phyloP scores from a whole-genome alignment of 2,329 filamentous ascomycete species.

The Fragosphaeria purpurea region DNA sequence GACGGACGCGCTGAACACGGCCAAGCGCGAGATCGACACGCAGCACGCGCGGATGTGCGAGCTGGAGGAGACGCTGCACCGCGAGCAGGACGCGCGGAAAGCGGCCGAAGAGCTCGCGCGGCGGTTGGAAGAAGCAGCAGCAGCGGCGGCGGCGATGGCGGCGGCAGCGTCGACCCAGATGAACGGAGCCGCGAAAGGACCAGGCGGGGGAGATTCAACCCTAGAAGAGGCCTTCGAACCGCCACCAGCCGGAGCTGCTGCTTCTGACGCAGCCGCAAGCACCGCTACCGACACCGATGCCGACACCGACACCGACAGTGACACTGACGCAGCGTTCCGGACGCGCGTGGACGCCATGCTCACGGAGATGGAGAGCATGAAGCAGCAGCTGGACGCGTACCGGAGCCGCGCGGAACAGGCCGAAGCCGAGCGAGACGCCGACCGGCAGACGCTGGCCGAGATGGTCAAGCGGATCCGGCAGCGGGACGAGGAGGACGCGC shows the following conservation, averaged over 20 bases:
- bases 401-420: conserved; percentile 68
- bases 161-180: conserved; percentile 14
- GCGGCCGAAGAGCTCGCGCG: conserved; percentile 74
- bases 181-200: conserved; percentile 27
- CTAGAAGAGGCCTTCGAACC: conserved; percentile 39
- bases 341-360: conserved; percentile 66
- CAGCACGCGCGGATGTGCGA: conserved; percentile 72
- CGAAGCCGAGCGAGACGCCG: conserved; percentile 64
- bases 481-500: conserved; percentile 47
- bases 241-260: conserved; percentile 13
- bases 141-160: background rate
- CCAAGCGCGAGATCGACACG: conserved; percentile 79
- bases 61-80: conserved; percentile 65
- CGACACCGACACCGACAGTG: background rate
- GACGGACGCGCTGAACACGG: conserved; percentile 72
- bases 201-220: conserved; percentile 24
- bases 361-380: conserved; percentile 70
- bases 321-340: conserved; percentile 37
- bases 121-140: conserved; percentile 49
- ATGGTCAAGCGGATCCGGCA: conserved; percentile 76
- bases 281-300: background rate
- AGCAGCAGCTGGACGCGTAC: conserved; percentile 68
- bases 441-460: conserved; percentile 67
- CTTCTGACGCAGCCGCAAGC: background rate
- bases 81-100: conserved; percentile 73